These are phyloP conservation scores for Paraphaeosphaeria sporulosa DNA, from an alignment of 2,329 filamentous ascomycete genomes.

Conservation along the genomic window DNA sequence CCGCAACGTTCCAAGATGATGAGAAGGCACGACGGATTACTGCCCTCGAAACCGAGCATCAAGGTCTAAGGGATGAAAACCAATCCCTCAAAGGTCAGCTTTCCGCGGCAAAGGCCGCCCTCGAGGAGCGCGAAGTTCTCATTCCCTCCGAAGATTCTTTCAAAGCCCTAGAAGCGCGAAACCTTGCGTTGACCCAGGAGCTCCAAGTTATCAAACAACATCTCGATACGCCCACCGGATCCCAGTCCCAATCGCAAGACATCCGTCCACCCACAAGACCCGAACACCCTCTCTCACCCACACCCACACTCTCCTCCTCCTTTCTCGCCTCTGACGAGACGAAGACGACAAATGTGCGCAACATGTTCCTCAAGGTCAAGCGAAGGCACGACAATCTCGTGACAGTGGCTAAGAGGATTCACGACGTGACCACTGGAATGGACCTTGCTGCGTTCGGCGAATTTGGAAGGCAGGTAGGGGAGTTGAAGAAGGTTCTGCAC, in stretches of 20 bases:
- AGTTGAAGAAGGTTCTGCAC: constrained; percentile 23
- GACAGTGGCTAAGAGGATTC: constrained; percentile 17
- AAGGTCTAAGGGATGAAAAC: neutral
- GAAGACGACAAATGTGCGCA: constrained; percentile 27
- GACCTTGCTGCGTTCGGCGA: constrained; percentile 31
- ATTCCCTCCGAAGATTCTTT: neutral
- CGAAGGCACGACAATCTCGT: constrained; percentile 26
- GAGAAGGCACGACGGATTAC: constrained; percentile 8
- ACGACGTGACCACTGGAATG: constrained; percentile 21
- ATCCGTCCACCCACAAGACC: neutral
- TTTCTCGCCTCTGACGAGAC: neutral
- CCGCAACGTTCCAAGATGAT: neutral
- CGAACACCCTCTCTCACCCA: neutral
- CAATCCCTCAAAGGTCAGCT: neutral
- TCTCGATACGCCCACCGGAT: too few species aligned
- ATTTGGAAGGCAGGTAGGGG: constrained; percentile 29
- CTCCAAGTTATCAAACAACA: neutral
- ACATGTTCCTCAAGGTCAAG: constrained; percentile 29
- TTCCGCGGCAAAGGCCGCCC: neutral
- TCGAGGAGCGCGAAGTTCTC: neutral
- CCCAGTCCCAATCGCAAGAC: neutral
- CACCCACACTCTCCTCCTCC: neutral
- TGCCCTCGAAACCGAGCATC: neutral
- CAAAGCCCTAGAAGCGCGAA: neutral
- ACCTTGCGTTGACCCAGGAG: neutral